These are phyloP conservation scores for Aspergillus wentii DNA, from an alignment of 495 filamentous ascomycete species.

Conservation along the genomic window DNA sequence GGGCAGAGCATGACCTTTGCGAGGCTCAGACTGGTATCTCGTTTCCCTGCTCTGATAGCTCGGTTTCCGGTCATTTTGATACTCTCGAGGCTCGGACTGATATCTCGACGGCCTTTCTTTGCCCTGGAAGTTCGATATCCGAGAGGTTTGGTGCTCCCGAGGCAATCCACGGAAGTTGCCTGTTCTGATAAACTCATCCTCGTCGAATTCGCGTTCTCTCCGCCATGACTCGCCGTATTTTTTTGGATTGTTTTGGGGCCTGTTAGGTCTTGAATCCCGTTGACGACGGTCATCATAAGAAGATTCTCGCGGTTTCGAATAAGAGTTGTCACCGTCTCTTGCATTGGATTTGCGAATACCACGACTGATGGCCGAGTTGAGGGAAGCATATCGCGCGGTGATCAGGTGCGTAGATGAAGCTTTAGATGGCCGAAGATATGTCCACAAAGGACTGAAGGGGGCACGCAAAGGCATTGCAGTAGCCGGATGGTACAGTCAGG, in stretches of 20 bases:
- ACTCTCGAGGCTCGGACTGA: no score
- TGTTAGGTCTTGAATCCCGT: no score
- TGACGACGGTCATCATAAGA: no score
- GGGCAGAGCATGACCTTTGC: not conserved
- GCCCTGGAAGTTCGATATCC: no score
- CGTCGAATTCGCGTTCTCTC: no score
- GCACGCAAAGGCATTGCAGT: slow-evolving; percentile 6
- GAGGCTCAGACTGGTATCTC: not conserved
- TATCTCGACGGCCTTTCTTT: no score
- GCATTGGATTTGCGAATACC: slow-evolving; percentile 41
- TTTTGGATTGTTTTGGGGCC: no score
- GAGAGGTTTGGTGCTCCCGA: slow-evolving; percentile 23
- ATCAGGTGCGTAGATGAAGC: not conserved
- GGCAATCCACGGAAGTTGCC: slow-evolving; percentile 28
- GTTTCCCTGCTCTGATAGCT: no score
- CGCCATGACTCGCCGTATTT: no score
- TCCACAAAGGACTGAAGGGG: slow-evolving; percentile 2
- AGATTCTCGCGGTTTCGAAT: no score
- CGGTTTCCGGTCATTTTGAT: no score
- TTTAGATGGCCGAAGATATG: slow-evolving; percentile 2
- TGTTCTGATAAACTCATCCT: slow-evolving; percentile 28
- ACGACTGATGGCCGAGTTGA: slow-evolving; percentile 51
- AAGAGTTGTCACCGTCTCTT: slow-evolving; percentile 5
- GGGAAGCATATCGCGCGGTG: slow-evolving; percentile 40
- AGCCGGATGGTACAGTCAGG: not conserved